Evolutionary conservation across 1,284 basidiomycete genomes (phyloP), one percentile per base, ranked within the genome.

Genomic region (Rhodotorula sp.): DNA sequence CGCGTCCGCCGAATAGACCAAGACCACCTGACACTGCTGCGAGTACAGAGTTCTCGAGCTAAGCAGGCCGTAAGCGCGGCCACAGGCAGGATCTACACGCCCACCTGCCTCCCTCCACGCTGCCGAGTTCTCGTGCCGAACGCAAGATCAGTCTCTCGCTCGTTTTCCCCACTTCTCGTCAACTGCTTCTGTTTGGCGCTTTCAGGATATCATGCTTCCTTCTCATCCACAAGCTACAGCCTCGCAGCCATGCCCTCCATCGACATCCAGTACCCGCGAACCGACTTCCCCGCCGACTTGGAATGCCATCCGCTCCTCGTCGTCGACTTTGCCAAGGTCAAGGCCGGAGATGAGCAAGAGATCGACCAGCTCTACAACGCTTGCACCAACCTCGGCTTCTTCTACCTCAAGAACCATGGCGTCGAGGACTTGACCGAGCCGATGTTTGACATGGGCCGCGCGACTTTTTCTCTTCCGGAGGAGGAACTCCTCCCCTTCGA

Each of bases 401-500:
- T 78, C 69, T 70, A 69, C 63, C 57, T 72, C 20, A 74, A 87
- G 78, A 88, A 88, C 77, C 87, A 89, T 76, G 87, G 84, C 4
- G 84, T 83, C n/a, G 84, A 86, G 23, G 62, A 69, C n/a, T 14
- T 58, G 39, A 78, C 85, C 8, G 80, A 84, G 63, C 80, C 78
- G 3, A 88, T 89, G 87, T 90, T 89, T 70, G 84, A 85, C 7
- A 84, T 89, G 79, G 87, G 87, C 10, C 82, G 82, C 10, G 85
- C 86, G 70, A 87, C 85, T 0, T 86, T 90, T 82, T 82, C 82
- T 3, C 81, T 90, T 0, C 87, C 89, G 0, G 68, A 87, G 31
- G 85, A 86, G 54, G 88, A 90, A 77, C 88, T 88, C 78, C 81
- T 89, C 83, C 84, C 84, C 67, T 89, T 83, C 73, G 88, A 89